Evolutionary conservation across 345 rosid species (phyloP), one percentile per base, ranked within the genome.

Genomic region (Draba incana): DNA sequence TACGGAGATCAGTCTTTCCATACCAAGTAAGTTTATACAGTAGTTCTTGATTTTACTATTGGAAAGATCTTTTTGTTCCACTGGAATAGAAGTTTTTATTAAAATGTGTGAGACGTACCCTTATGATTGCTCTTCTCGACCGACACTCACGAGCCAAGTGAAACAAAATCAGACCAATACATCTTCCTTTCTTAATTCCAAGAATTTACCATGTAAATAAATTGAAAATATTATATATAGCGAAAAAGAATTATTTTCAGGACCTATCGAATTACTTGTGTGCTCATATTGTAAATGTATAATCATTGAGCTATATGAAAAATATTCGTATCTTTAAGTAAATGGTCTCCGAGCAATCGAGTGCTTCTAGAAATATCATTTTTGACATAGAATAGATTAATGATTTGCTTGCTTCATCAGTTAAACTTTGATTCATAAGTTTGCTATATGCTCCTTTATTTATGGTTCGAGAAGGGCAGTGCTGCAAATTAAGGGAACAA

Each of bases 311-410:
- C 41, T 62, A 37, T 62, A 53, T 54, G 78, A 75, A 61, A 55
- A 70, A 46, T 24, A 33, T 33, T 33, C 37, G 8, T 37, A 25
- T 51, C 20, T 23, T 37, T 27, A 31, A 61, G 51, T 61, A 51
- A 68, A 28, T 48, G 64, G 78, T 68, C 74, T 24, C 10, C 9
- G 31, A 54, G 53, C 57, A 68, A 68, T 75, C 59, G 45, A 75
- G 78, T 75, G 74, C 74, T 75, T 75, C 78, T 75, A 68, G 78
- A 75, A 74, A 75, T 69, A 45, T 45, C 13, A 50, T 35, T 55
- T 51, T 51, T 59, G 48, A 58, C 71, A 59, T 66, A 66, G 53
- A 53, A 37, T 25, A 39, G 65, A 49, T 57, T 42, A 57, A 42
- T 61, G 41, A 37, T 33, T 25, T 56, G 55, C 47, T 67, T 35